A percentile compares a stretch with the other conserved stretches of the same genome.
Evolutionary conservation across 1,284 basidiomycete species (phyloP).

Genomic region (Ustilago loliicola): DNA sequence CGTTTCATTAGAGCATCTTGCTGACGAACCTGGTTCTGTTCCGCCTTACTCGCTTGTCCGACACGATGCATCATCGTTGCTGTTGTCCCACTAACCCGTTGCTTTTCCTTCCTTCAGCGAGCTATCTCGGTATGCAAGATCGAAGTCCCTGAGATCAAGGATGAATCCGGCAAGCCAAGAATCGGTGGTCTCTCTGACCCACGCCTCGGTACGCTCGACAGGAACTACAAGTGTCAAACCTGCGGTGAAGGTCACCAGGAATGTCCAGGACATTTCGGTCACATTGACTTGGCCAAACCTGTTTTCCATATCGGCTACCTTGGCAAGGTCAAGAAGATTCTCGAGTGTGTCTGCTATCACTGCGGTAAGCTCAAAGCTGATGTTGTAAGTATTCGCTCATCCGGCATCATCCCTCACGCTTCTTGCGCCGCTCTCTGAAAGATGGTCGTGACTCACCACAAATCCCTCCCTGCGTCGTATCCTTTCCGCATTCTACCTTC

Average conservation of each 20-base stretch:
- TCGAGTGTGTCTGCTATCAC: conserved; percentile 98
- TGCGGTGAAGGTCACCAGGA: conserved; percentile 81
- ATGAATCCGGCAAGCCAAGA: conserved; percentile 88
- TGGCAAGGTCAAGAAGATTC: conserved; percentile 99
- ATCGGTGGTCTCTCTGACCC: conserved; percentile 95
- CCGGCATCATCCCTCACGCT: neutral
- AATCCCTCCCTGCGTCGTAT: neutral
- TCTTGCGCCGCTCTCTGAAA: neutral
- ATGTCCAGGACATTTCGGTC: conserved; percentile 94
- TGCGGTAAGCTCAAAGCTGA: conserved; percentile 98
- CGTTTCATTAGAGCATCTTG: conserved; percentile 7
- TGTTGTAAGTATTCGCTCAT: conserved; percentile 50
- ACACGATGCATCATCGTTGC: neutral
- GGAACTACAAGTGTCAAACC: conserved; percentile 99
- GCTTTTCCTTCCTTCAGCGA: conserved; percentile 76
- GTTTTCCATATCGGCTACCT: conserved; percentile 98
- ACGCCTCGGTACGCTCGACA: conserved; percentile 95
- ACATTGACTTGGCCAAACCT: conserved; percentile 95
- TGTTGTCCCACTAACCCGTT: neutral
- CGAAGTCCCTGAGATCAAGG: conserved; percentile 97
- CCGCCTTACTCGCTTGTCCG: neutral
- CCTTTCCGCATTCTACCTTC: neutral
- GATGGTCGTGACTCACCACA: neutral
- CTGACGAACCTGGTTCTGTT: conserved; percentile 21
- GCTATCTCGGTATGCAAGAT: conserved; percentile 97